Conservation (phyloP, 805 yeast species). For the Teunomyces tritomae region DNA sequence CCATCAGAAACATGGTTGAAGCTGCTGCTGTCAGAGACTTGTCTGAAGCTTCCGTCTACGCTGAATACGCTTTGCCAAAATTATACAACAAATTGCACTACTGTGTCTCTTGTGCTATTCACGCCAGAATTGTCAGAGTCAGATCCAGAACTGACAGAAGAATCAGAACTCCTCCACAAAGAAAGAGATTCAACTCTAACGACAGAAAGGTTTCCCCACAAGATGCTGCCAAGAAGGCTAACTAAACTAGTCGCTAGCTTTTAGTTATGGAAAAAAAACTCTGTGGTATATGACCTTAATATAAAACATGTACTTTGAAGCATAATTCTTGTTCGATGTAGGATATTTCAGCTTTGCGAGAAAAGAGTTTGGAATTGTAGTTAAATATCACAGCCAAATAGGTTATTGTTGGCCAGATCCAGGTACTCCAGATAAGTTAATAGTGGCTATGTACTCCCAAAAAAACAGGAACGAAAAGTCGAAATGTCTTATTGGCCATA, state of each 20-base stretch:
- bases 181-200: slow-evolving; percentile 91
- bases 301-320: slow-evolving; percentile 1
- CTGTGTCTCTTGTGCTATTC: slow-evolving; percentile 99
- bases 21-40: slow-evolving; percentile 99
- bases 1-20: slow-evolving; percentile 99
- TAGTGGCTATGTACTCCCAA: no score
- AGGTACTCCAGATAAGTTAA: no score
- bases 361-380: no score
- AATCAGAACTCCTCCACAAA: slow-evolving; percentile 97
- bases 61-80: slow-evolving; percentile 99
- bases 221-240: slow-evolving; percentile 95
- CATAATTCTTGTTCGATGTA: neutral
- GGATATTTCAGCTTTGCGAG: no score
- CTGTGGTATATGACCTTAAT: slow-evolving; percentile 3
- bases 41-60: slow-evolving; percentile 98
- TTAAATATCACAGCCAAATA: no score
- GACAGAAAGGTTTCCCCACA: slow-evolving; percentile 95
- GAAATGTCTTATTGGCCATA: no score
- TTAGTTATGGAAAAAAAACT: slow-evolving; percentile 2
- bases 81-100: slow-evolving; percentile 99
- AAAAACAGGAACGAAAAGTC: no score
- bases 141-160: slow-evolving; percentile 99
- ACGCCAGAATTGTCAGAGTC: slow-evolving; percentile 99
- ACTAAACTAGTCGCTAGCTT: slow-evolving; percentile 28
- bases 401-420: no score